Base-by-base conservation (phyloP, 805 yeast genomes). In the Tetrapisispora taiwanensis region DNA sequence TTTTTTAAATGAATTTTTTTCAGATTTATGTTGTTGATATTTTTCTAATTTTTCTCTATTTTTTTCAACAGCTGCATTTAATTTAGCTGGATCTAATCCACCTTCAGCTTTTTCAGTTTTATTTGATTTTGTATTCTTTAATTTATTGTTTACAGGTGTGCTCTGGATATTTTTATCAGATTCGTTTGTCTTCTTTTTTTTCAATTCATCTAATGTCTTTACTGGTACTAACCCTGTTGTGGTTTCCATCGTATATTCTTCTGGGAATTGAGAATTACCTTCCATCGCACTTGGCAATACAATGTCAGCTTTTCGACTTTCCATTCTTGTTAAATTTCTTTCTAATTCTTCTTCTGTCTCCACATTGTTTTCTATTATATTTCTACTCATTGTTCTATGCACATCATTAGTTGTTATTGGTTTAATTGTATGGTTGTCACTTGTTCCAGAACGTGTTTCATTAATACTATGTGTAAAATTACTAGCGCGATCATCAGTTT, bases 191-290 rank as follows among this genome's bases (percentile, higher is more conserved):
- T 27, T 33, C 18, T 33, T 41, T 12, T 17, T 22, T 2, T 36
- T 30, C 9, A 42, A 13, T 28, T 30, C 30, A 7, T 42, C 40
- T 52, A 87, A 68, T 0, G 95, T 82, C 36, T 76, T 68, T 1
- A 80, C 84, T 1, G 90, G 92, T 10, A 88, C 96, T 44, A 88
- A 69, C 48, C 96, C 96, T 4, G 95, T 85, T 42, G 74, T 73
- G 0, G 96, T 88, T 68, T 88, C 96, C 62, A 88, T 51, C 6
- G 87, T 83, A 60, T 85, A 88, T 60, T 88, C 95, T 68, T 88
- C 96, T 5, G 96, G 96, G 71, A 88, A 88, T 28, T 85, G 5
- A 8, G 44, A 27, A 24, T 36, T 36, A 15, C 40, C 40, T 36
- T 42, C 28, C 15, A 15, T 7, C 4, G 30, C 28, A 4, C n/a